Base-by-base conservation (phyloP, 2,329 filamentous ascomycete species). In the Neofusicoccum laricinum region DNA sequence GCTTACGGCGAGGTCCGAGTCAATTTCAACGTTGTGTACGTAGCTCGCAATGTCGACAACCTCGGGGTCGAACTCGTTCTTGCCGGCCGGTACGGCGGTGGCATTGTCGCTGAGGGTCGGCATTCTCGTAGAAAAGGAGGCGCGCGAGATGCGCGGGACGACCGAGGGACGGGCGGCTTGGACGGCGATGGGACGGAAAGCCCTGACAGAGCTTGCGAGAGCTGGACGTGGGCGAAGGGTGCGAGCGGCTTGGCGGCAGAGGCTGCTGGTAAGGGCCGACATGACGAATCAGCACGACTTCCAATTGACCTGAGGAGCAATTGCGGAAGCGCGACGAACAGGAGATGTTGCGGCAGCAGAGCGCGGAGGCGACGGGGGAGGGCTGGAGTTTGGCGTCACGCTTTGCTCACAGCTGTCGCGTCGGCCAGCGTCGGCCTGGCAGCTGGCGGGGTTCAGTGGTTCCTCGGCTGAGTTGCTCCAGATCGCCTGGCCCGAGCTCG, bases 11-110 rank as follows among this genome's bases (percentile, higher is more conserved):
- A 99, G 86, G 70, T 96, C 92, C 34, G 94, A 98, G 71, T 94
- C 85, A 74, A 98, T 90, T 65, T 91, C 85, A 79, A 93, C 94
- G 78, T 93, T 91, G 85, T 96, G 92, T 76, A 98, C 90, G 81
- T 97, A 99, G 80, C 85, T 87, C 68, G 94, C 94, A 84, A 99
- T 97, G 77, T 98, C 93, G 79, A 88, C 89, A 79, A 98, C 95
- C 82, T 97, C 94, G 68, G 90, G 88, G 77, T 98, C 94, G 79
- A 94, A 97, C 70, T 88, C 84, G 51, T 74, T 73, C 64, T 72
- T 72, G 69, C 69, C 68, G 12, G 59, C 62, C 50, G 67, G 72
- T 69, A 61, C 71, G 61, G 36, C 49, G 12, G 49, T 66, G 21
- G 64, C 64, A 40, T 55, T 63, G 41, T 59, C 58, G 63, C 46